These are phyloP conservation scores for Termitomyces sp. DNA, from an alignment of 768 basidiomycete species.

Conservation along the genomic window DNA sequence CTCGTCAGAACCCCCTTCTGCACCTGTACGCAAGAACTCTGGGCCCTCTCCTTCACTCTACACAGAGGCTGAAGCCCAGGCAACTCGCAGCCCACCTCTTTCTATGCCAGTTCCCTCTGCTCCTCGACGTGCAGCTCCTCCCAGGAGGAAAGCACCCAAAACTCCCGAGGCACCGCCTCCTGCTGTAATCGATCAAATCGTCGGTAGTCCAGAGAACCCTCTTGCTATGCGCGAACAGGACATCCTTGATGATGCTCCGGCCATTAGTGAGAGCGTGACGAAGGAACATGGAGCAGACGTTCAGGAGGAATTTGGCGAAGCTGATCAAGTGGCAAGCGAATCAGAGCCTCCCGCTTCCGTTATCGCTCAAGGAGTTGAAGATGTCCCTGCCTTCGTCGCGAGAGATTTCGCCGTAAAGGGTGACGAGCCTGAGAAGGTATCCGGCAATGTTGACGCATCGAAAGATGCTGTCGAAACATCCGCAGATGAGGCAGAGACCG, in stretches of 20 bases:
- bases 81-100: slow-evolving; percentile 35
- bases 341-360: background rate
- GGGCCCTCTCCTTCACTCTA: slow-evolving; percentile 23
- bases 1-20: slow-evolving; percentile 6
- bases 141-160: slow-evolving; percentile 61
- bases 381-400: background rate
- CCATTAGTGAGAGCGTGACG: slow-evolving; percentile 10
- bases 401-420: background rate
- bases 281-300: background rate
- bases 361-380: background rate
- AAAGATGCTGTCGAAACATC: background rate
- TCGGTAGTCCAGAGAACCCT: slow-evolving; percentile 4
- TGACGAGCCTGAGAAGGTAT: background rate
- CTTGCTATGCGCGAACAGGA: background rate
- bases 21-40: slow-evolving; percentile 22
- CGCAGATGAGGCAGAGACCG: background rate
- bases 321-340: background rate
- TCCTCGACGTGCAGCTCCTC: slow-evolving; percentile 73
- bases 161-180: slow-evolving; percentile 27
- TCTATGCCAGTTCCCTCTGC: slow-evolving; percentile 74
- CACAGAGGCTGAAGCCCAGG: slow-evolving; percentile 24
- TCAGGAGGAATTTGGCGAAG: slow-evolving; percentile 18
- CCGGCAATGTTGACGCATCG: background rate
- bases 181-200: slow-evolving; percentile 11
- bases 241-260: slow-evolving; percentile 10